Conservation (phyloP, 352 stramenopile species). For the Phytophthora rubi region DNA sequence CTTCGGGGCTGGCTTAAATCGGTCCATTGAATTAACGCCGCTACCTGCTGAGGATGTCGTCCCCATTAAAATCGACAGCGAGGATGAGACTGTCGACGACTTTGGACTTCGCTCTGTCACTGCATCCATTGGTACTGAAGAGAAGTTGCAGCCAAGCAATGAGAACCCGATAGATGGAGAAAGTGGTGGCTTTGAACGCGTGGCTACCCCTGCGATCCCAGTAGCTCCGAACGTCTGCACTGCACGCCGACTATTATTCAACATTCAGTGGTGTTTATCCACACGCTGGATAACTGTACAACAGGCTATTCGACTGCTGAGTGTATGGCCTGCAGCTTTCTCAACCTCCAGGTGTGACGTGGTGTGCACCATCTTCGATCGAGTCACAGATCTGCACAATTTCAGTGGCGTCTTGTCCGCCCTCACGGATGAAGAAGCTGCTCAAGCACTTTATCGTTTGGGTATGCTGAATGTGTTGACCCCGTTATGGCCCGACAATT, state of each 20-base stretch:
- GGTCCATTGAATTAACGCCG: conserved; percentile 47
- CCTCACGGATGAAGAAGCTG: conserved; percentile 61
- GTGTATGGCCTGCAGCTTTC: conserved; percentile 57
- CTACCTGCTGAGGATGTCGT: conserved; percentile 6
- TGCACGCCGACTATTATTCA: conserved; percentile 64
- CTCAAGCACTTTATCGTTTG: conserved; percentile 66
- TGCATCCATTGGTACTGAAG: background rate
- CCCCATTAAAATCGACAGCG: conserved; percentile 16
- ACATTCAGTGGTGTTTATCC: conserved; percentile 73
- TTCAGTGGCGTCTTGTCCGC: conserved; percentile 67
- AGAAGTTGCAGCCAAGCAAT: conserved; percentile 1
- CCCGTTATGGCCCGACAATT: conserved; percentile 72
- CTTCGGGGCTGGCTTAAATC: conserved; percentile 60
- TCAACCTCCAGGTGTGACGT: conserved; percentile 57
- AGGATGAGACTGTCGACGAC: conserved; percentile 25
- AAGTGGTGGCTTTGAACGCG: background rate
- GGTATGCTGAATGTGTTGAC: conserved; percentile 81
- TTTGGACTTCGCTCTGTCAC: background rate
- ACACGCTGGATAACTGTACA: conserved; percentile 74
- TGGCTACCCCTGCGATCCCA: conserved; percentile 26
- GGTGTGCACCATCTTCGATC: conserved; percentile 75
- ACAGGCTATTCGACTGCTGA: conserved; percentile 59
- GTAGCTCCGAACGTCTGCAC: conserved; percentile 42
- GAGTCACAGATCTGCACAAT: conserved; percentile 73
- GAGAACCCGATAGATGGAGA: conserved; percentile 3